Conservation (phyloP, 1,139 yeast species). For the Suhomyces coccinellae region DNA sequence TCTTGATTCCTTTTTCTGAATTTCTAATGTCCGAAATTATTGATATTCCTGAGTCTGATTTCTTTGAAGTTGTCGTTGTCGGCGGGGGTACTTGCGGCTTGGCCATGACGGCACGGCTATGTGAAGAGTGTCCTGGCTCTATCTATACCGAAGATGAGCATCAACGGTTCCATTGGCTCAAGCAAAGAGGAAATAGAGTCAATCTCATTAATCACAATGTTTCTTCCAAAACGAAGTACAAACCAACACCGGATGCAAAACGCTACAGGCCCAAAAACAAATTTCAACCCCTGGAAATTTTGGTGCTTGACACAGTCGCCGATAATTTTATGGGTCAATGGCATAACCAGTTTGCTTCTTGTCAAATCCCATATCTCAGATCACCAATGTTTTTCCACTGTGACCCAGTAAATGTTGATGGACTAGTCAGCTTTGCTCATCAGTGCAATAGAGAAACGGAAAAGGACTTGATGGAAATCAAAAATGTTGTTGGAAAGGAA, state of each 20-base stretch:
- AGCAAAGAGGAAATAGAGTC: constrained; percentile 31
- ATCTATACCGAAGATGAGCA: constrained; percentile 45
- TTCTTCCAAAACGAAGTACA: constrained; percentile 19
- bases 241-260: constrained; percentile 15
- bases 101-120: constrained; percentile 36
- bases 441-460: constrained; percentile 28
- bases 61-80: constrained; percentile 34
- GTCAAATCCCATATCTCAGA: constrained; percentile 46
- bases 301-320: constrained; percentile 34
- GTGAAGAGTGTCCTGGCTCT: constrained; percentile 41
- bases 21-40: constrained; percentile 6
- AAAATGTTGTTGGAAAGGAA: constrained; percentile 49
- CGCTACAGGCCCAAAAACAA: constrained; percentile 19
- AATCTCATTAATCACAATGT: constrained; percentile 24
- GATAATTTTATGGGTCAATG: constrained; percentile 43
- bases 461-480: constrained; percentile 41
- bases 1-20: neutral
- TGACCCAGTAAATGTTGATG: constrained; percentile 49
- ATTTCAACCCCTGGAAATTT: constrained; percentile 27
- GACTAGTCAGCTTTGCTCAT: constrained; percentile 44
- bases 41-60: constrained; percentile 21
- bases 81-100: constrained; percentile 48
- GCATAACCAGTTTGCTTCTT: constrained; percentile 44
- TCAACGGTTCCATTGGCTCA: constrained; percentile 44
- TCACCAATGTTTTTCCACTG: constrained; percentile 55